Evolutionary conservation across 2,329 filamentous ascomycete genomes (phyloP), one percentile per base, ranked within the genome.

Genomic region (Blumeria graminis): DNA sequence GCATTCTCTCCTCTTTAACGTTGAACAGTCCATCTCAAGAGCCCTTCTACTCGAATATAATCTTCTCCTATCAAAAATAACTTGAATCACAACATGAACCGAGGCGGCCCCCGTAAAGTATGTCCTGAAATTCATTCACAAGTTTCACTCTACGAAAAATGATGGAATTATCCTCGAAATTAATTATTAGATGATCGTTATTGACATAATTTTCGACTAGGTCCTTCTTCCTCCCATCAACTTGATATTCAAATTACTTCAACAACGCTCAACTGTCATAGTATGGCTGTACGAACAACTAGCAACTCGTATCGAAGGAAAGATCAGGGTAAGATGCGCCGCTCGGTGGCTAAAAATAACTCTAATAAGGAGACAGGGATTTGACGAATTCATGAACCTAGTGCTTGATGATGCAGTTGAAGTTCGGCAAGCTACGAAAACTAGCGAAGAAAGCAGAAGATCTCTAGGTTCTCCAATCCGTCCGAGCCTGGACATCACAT

Each of bases 341-440:
- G 22, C 22, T 4, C 4, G 22, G 22, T 28, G 22, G 22, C 22
- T n/a, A 28, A 28, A 28, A 28, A 28, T 4, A 28, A 28, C 22
- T 28, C 22, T 28, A 28, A 28, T 4, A 9, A 51, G 62, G 56
- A 16, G 38, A 1, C 60, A 94, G 88, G 89, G 92, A 13, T 98
- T 98, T 63, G 92, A 98, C 68, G 92, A 98, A 70, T 98, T 96
- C 72, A 95, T 98, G 89, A 98, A 98, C 72, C 75, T 98, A 54
- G 92, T 96, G 41, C 78, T 94, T 62, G 92, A 98, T 66, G 88
- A 98, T 64, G 92, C 92, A 34, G 80, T 95, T 57, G 90, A 96
- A 71, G 88, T 98, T 48, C 85, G 82, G 69, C 78, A 87, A 66
- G 74, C 86, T 56, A 88, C 84, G 60, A 94, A 93, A 74, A 81